Base-by-base conservation (phyloP, 192 early-diverging fungal species). In the Gonapodya prolifera region DNA sequence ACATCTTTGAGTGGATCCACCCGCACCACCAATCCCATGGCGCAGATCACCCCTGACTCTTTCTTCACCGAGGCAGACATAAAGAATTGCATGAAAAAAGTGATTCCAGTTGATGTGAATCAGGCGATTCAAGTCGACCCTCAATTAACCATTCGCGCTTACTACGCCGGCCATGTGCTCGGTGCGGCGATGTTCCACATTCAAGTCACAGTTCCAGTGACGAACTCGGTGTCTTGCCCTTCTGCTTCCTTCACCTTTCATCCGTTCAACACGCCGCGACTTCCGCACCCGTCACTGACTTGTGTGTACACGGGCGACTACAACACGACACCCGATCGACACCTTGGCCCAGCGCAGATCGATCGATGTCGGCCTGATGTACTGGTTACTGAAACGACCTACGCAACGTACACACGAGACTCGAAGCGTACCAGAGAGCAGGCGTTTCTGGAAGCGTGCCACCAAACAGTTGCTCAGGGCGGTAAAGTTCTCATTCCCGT, bases 131-230 rank as follows among this genome's bases (percentile, higher is more conserved):
- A 89, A 84, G 91, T 92, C 1, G 94, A 95, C 80, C 90, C 91
- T 31, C 93, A 97, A 71, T 84, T 94, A 30, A 89, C 91, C 79
- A 90, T 94, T 36, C 87, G 88, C 69, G 2, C 91, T 8, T 99
- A 93, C 83, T 96, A 99, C 81, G 98, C 98, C 13, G 98, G 98
- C 23, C 98, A 99, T 78, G 98, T 99, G 1, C 87, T 99, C 34
- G 98, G 98, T 0, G 98, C 98, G 0, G 96, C 95, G 31, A 98
- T 99, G 98, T 99, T 96, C 79, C 86, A 95, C 75, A 91, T 98
- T 32, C 89, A 92, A 80, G 89, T 61, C 45, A 61, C 8, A 8
- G 23, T 61, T 23, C 45, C 45, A 23, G 91, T 91, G 1, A 82
- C 84, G 61, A 91, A 94, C 78, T 92, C 92, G 16, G 83, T 93